phyloP scores from a whole-genome alignment of 352 stramenopile genomes.

The Globisporangium spinosum region DNA sequence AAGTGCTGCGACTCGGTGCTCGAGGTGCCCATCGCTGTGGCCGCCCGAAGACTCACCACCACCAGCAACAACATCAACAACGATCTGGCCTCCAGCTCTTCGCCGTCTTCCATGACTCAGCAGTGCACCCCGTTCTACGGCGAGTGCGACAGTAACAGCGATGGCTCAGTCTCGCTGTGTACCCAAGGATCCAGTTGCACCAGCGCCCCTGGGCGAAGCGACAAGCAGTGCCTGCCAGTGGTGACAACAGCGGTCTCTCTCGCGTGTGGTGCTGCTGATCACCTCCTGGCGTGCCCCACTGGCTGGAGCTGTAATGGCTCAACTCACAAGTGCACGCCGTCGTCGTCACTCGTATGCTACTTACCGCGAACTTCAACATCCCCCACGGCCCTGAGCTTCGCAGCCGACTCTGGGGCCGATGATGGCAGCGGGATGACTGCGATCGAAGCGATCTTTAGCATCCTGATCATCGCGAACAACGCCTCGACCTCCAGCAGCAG shows the following conservation, averaged over 20 bases:
- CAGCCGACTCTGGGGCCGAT: slow-evolving; percentile 11
- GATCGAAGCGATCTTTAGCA: slow-evolving; percentile 37
- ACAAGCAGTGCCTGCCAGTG: slow-evolving; percentile 23
- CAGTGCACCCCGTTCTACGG: slow-evolving; percentile 26
- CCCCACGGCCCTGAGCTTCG: slow-evolving; percentile 21
- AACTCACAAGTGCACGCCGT: slow-evolving; percentile 23
- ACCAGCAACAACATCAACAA: background rate
- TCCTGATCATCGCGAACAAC: slow-evolving; percentile 26
- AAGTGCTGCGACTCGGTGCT: slow-evolving; percentile 33
- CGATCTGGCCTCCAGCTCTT: background rate
- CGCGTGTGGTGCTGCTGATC: background rate
- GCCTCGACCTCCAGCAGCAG: slow-evolving; percentile 6
- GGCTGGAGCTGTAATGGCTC: slow-evolving; percentile 31
- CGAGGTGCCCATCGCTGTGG: slow-evolving; percentile 21
- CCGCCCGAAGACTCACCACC: slow-evolving; percentile 3
- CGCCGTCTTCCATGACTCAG: background rate
- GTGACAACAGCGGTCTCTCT: slow-evolving; percentile 12
- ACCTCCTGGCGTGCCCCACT: slow-evolving; percentile 19
- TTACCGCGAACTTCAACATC: slow-evolving; percentile 9
- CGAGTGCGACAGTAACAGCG: slow-evolving; percentile 19
- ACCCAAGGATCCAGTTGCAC: slow-evolving; percentile 33
- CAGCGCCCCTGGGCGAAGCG: background rate
- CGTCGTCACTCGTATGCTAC: slow-evolving; percentile 38
- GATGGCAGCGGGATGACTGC: slow-evolving; percentile 19
- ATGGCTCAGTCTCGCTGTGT: slow-evolving; percentile 20